A percentile compares a stretch with the other conserved stretches of the same genome.
These are phyloP conservation scores for Claviceps pusilla DNA, from an alignment of 2,329 filamentous ascomycete species.

Conservation along the genomic window DNA sequence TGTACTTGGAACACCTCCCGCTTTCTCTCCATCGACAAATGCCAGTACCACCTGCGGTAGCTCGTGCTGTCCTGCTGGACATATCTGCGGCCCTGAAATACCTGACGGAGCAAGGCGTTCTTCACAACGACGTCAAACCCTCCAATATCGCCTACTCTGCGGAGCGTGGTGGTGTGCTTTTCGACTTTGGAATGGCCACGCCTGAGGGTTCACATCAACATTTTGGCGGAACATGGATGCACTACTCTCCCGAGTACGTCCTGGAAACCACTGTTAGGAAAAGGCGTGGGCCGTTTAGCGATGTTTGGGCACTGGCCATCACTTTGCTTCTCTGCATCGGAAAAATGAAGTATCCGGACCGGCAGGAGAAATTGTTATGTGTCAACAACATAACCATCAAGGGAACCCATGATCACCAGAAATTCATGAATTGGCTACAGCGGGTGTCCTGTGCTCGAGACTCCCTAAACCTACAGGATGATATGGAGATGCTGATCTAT, in stretches of 20 bases:
- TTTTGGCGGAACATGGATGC: not conserved
- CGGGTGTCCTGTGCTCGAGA: no score
- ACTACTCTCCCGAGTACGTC: not conserved
- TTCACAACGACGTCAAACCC: constrained; percentile 10
- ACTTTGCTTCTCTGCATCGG: not conserved
- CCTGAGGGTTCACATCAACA: not conserved
- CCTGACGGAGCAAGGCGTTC: constrained; percentile 2
- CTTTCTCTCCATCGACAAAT: not conserved
- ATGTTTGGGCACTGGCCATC: not conserved
- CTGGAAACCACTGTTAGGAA: not conserved
- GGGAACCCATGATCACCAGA: no score
- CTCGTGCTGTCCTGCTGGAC: not conserved
- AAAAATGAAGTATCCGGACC: not conserved
- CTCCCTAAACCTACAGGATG: no score
- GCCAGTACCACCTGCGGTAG: not conserved
- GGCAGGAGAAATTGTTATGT: no score
- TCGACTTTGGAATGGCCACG: constrained; percentile 4
- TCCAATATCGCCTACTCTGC: constrained; percentile 7
- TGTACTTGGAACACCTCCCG: not conserved
- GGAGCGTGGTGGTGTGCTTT: constrained; percentile 5
- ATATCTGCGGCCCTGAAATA: constrained; percentile 11
- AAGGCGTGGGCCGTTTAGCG: not conserved
- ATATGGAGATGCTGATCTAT: no score
- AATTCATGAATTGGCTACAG: no score
- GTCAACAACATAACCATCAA: no score